Percentiles rank a stretch among this genome's conserved stretches.
Evolutionary conservation across 768 basidiomycete genomes (phyloP).

Genomic region (Hericium erinaceus): DNA sequence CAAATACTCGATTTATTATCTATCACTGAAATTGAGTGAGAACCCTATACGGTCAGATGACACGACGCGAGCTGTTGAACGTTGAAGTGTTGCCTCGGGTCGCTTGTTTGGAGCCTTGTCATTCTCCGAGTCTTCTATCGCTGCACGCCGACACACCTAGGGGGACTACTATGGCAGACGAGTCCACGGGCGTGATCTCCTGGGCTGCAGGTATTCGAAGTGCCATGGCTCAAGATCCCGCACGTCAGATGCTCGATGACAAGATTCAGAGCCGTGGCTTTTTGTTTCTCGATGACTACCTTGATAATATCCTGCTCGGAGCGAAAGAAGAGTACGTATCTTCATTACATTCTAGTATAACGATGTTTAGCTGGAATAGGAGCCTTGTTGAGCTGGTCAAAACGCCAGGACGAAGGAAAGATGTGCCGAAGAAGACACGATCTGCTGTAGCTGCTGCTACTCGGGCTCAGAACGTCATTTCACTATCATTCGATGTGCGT

Average conservation of each 20-base stretch:
- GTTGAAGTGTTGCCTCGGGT: too few relatives aligned
- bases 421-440: slow-evolving; percentile 40
- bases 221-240: slow-evolving; percentile 65
- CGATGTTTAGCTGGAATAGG: slow-evolving; percentile 1
- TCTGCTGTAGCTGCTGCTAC: slow-evolving; percentile 29
- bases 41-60: not conserved
- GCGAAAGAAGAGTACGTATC: slow-evolving; percentile 53
- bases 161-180: slow-evolving; percentile 4
- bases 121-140: too few relatives aligned
- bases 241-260: slow-evolving; percentile 58
- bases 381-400: slow-evolving; percentile 79
- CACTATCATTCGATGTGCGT: slow-evolving; percentile 39
- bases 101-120: not conserved
- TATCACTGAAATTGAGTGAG: too few relatives aligned
- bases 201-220: slow-evolving; percentile 64
- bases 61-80: not conserved
- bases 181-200: slow-evolving; percentile 39
- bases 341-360: not conserved
- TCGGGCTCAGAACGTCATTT: slow-evolving; percentile 33
- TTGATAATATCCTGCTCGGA: slow-evolving; percentile 60
- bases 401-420: slow-evolving; percentile 71
- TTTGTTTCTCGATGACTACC: slow-evolving; percentile 69
- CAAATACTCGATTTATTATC: too few relatives aligned
- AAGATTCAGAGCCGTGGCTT: slow-evolving; percentile 72
- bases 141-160: too few relatives aligned